Base-by-base conservation (phyloP, 768 basidiomycete genomes). In the Termitomyces sp. region DNA sequence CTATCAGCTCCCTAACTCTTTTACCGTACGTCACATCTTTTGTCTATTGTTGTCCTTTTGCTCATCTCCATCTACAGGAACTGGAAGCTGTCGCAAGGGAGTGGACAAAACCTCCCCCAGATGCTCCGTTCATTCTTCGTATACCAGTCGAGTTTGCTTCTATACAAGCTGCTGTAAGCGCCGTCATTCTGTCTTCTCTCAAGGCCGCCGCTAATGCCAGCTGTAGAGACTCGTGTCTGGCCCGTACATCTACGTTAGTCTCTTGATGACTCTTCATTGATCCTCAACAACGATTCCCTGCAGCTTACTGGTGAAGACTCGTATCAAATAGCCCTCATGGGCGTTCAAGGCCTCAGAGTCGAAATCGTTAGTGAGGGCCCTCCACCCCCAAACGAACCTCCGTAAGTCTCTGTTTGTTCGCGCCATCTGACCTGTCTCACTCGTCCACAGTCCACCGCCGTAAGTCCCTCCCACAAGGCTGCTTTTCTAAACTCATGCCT, bases 71-170 rank as follows among this genome's bases (percentile, higher is more conserved):
- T 13, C 39, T 57, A 18, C 58, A 94, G 92, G 92, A 94, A 72
- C 83, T 93, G 24, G 89, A 91, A 64, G 82, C 80, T 30, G 80
- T 88, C 49, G 92, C 91, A 12, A 79, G 88, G 67, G 89, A 92
- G 58, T 94, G 92, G 92, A 84, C 87, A 27, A 92, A 91, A 66
- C 91, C 91, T 13, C 90, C 92, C 16, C 89, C 91, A 55, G 89
- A 88, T 69, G 87, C 83, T 42, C 72, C 80, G 47, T 90, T 93
- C 76, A 79, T 80, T 61, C 74, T 94, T 58, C 88, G 92, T 27
- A 84, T 93, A 0, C 92, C 92, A 2, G 87, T 91, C n/a, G 92
- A 94, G 71, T 93, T 82, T 72, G 92, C 89, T 2, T 91, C 91
- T 30, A 79, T 91, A 34, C 87, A 90, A 66, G 91, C 92, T 55